Conservation (phyloP, 2,329 filamentous ascomycete genomes). For the Dactylellina cionopaga region DNA sequence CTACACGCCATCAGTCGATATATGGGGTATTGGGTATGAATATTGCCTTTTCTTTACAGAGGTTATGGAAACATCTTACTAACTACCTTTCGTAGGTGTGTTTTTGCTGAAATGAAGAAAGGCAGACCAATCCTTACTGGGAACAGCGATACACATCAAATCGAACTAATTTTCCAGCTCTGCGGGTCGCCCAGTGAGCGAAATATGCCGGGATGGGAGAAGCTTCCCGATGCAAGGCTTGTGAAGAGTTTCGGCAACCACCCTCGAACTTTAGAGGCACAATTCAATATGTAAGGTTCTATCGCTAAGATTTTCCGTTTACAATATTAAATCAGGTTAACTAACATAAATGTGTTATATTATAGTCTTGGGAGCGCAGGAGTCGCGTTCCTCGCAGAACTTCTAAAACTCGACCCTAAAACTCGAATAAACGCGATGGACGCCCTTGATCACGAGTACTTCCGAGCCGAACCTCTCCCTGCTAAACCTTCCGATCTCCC, state of each 20-base stretch:
- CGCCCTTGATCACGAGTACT: slow-evolving; percentile 91
- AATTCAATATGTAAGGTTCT: slow-evolving; percentile 75
- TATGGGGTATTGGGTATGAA: slow-evolving; percentile 94
- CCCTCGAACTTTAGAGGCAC: slow-evolving; percentile 73
- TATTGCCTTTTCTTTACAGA: too few relatives aligned
- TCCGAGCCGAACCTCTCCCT: slow-evolving; percentile 80
- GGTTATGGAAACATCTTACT: too few relatives aligned
- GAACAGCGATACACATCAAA: slow-evolving; percentile 86
- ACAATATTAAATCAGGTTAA: not conserved
- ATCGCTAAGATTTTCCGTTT: not conserved
- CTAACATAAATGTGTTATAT: slow-evolving; percentile 50
- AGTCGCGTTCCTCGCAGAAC: slow-evolving; percentile 81
- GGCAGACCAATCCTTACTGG: slow-evolving; percentile 92
- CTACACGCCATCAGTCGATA: slow-evolving; percentile 97
- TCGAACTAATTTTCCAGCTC: slow-evolving; percentile 91
- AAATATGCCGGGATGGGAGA: slow-evolving; percentile 90
- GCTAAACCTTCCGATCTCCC: slow-evolving; percentile 88
- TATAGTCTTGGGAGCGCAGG: slow-evolving; percentile 68
- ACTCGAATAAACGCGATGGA: slow-evolving; percentile 92
- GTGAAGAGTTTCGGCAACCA: slow-evolving; percentile 71
- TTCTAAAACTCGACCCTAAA: slow-evolving; percentile 88
- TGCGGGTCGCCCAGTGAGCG: slow-evolving; percentile 89
- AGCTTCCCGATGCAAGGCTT: slow-evolving; percentile 81
- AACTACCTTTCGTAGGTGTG: slow-evolving; percentile 71
- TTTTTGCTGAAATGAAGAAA: slow-evolving; percentile 97